A percentile compares a stretch with the other conserved stretches of the same genome.
Evolutionary conservation across 2,329 filamentous ascomycete genomes (phyloP).

Genomic region (Colletotrichum eleusines): DNA sequence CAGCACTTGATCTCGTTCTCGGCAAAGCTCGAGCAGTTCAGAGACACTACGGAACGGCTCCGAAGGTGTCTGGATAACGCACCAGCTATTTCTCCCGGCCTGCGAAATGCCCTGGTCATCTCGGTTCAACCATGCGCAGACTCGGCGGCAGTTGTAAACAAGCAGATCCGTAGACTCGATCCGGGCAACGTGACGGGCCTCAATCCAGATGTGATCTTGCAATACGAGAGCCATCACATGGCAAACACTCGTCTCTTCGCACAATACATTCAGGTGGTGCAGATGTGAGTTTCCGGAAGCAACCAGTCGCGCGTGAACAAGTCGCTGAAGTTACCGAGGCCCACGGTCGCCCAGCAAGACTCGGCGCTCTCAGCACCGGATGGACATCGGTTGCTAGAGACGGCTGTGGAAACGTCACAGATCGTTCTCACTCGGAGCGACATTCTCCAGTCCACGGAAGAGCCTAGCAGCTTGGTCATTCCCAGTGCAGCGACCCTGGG

Average conservation of each 20-base stretch:
- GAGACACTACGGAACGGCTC: slow-evolving; percentile 45
- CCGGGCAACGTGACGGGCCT: slow-evolving; percentile 44
- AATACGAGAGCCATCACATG: slow-evolving; percentile 45
- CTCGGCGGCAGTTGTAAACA: slow-evolving; percentile 48
- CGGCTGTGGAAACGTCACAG: slow-evolving; percentile 36
- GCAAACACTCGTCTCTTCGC: slow-evolving; percentile 46
- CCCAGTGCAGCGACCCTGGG: neutral
- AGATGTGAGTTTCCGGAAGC: slow-evolving; percentile 25
- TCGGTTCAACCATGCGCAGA: slow-evolving; percentile 49
- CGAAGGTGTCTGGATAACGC: slow-evolving; percentile 46
- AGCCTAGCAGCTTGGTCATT: neutral
- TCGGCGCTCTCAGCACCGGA: slow-evolving; percentile 24
- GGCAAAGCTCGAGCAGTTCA: slow-evolving; percentile 46
- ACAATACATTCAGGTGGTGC: slow-evolving; percentile 19
- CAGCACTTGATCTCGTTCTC: slow-evolving; percentile 45
- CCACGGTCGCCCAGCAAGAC: slow-evolving; percentile 32
- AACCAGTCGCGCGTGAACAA: neutral
- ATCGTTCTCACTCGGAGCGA: slow-evolving; percentile 22
- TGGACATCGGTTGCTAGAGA: slow-evolving; percentile 27
- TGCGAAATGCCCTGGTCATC: slow-evolving; percentile 48
- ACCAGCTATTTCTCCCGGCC: slow-evolving; percentile 46
- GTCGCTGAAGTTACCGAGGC: slow-evolving; percentile 9
- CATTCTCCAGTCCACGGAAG: slow-evolving; percentile 4
- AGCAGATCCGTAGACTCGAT: slow-evolving; percentile 52
- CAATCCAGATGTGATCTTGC: slow-evolving; percentile 46